phyloP scores from a whole-genome alignment of 495 filamentous ascomycete species.

The Penicillium bialowiezense region DNA sequence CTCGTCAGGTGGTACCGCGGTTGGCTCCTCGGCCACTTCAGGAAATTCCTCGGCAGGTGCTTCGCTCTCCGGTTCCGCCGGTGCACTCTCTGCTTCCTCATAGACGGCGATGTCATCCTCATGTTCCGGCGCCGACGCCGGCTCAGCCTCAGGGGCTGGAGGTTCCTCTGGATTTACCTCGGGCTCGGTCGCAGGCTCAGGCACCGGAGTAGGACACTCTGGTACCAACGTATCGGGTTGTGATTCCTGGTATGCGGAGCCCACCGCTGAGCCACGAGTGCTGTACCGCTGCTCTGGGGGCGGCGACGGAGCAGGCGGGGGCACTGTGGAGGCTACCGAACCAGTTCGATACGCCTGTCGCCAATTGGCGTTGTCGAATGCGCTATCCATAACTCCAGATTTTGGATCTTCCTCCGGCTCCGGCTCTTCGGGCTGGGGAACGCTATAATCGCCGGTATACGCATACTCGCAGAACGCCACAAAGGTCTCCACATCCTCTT shows the following conservation, averaged over 20 bases:
- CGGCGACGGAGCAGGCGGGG: slow-evolving; percentile 21
- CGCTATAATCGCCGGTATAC: slow-evolving; percentile 47
- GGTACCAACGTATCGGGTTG: neutral
- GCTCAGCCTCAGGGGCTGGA: neutral
- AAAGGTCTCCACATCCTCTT: slow-evolving; percentile 48
- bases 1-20: slow-evolving; percentile 1
- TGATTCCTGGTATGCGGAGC: neutral
- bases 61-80: neutral
- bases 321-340: slow-evolving; percentile 22
- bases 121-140: neutral
- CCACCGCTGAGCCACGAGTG: neutral
- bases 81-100: slow-evolving; percentile 4
- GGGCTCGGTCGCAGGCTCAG: slow-evolving; percentile 1
- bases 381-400: slow-evolving; percentile 9
- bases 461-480: slow-evolving; percentile 49
- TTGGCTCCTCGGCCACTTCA: slow-evolving; percentile 2
- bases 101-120: slow-evolving; percentile 1
- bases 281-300: slow-evolving; percentile 18
- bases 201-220: neutral
- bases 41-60: neutral
- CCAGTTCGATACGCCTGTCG: slow-evolving; percentile 19
- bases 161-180: neutral
- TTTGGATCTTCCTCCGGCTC: slow-evolving; percentile 9
- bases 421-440: slow-evolving; percentile 21
- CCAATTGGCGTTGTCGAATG: slow-evolving; percentile 13